phyloP scores from a whole-genome alignment of 2,329 filamentous ascomycete genomes.

The Aspergillus phoenicis region DNA sequence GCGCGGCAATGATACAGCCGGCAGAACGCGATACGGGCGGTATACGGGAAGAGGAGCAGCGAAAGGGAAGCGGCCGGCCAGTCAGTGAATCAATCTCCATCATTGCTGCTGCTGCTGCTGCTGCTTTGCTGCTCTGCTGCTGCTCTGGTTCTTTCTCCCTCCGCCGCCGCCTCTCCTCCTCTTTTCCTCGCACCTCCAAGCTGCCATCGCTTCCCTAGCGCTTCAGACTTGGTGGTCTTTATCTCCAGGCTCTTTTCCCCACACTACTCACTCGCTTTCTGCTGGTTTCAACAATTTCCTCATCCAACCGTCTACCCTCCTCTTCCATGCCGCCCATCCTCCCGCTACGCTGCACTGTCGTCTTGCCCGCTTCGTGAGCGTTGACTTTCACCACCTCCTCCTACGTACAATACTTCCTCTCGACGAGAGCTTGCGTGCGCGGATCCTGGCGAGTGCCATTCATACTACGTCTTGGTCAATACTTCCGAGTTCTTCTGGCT shows the following conservation, averaged over 20 bases:
- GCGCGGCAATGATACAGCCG: conserved; percentile 2
- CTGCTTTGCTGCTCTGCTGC: conserved; percentile 7
- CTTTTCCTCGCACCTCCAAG: conserved; percentile 5
- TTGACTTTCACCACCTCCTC: conserved; percentile 25
- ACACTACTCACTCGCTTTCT: conserved; percentile 13
- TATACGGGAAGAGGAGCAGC: conserved; percentile 3
- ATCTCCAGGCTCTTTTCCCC: conserved; percentile 6
- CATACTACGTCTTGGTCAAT: conserved; percentile 17
- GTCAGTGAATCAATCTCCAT: conserved; percentile 1
- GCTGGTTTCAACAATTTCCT: conserved; percentile 11
- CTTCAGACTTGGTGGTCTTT: not conserved
- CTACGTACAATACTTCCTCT: conserved; percentile 9
- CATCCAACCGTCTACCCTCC: conserved; percentile 20
- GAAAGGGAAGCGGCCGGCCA: not conserved
- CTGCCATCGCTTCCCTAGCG: conserved; percentile 2
- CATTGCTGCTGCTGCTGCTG: conserved; percentile 6
- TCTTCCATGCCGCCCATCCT: conserved; percentile 37
- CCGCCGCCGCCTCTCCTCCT: conserved; percentile 18
- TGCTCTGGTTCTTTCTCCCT: conserved; percentile 18
- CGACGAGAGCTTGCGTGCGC: conserved; percentile 24
- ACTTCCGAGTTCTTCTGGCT: conserved; percentile 6
- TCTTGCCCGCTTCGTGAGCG: conserved; percentile 38
- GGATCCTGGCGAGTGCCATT: conserved; percentile 1
- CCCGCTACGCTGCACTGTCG: conserved; percentile 35
- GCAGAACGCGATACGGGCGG: conserved; percentile 12